Percentiles rank a stretch among this genome's conserved stretches.
Evolutionary conservation across 2,329 filamentous ascomycete genomes (phyloP).

Genomic region (Mycocentrospora acerina): DNA sequence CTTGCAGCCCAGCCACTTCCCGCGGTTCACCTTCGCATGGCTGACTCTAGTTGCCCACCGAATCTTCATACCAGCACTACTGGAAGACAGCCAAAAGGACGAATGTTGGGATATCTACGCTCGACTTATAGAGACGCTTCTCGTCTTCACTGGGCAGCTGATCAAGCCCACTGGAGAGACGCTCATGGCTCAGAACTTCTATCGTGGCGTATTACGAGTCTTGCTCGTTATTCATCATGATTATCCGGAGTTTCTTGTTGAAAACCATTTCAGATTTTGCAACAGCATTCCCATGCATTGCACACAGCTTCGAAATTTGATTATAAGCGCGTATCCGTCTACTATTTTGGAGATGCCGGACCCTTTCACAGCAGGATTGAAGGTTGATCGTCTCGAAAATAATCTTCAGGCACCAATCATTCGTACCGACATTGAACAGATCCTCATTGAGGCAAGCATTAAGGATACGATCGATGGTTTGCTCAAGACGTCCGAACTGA

Average conservation of each 20-base stretch:
- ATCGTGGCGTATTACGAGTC: constrained; percentile 79
- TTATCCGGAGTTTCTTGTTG: constrained; percentile 87
- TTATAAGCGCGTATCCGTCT: constrained; percentile 77
- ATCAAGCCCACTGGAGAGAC: constrained; percentile 72
- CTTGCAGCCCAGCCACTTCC: constrained; percentile 74
- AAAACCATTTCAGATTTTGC: constrained; percentile 81
- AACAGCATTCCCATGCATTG: constrained; percentile 80
- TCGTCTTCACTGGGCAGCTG: constrained; percentile 75
- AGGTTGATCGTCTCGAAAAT: constrained; percentile 75
- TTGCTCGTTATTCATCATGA: constrained; percentile 88
- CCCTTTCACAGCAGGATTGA: constrained; percentile 71
- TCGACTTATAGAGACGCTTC: constrained; percentile 69
- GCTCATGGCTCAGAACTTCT: constrained; percentile 75
- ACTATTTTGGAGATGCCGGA: constrained; percentile 71
- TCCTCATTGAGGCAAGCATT: constrained; percentile 54
- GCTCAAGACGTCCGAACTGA: constrained; percentile 57
- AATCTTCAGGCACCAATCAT: constrained; percentile 68
- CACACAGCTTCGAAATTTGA: constrained; percentile 83
- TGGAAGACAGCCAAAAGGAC: constrained; percentile 60
- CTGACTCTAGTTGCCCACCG: constrained; percentile 79
- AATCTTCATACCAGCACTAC: constrained; percentile 76
- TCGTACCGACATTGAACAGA: constrained; percentile 61
- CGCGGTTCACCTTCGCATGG: constrained; percentile 86
- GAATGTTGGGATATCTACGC: constrained; percentile 76
- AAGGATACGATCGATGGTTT: constrained; percentile 56